Conservation (phyloP, 148 eudicot species). For the Rhododendron molle region DNA sequence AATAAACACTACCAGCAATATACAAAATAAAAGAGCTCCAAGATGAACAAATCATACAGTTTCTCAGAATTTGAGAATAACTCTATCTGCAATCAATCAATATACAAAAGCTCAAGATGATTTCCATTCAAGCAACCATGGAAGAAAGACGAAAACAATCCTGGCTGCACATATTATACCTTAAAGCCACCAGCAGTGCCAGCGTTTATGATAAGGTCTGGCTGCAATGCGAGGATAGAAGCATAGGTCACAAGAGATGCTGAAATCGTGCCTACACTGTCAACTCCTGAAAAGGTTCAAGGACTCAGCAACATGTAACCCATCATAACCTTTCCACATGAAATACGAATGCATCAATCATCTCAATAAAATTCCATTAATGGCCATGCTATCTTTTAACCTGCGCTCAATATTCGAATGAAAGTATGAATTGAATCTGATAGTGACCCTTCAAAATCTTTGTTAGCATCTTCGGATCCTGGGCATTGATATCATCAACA, state of each 20-base stretch:
- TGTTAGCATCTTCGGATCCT: not conserved
- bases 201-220: conserved; percentile 96
- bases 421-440: not conserved
- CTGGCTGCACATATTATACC: conserved; percentile 35
- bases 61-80: not conserved
- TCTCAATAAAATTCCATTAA: not conserved
- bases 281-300: conserved; percentile 60
- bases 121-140: not conserved
- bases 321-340: not conserved
- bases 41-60: not conserved
- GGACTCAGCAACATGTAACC: conserved; percentile 3
- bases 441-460: not conserved
- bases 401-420: not conserved
- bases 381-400: not conserved
- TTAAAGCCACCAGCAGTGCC: conserved; percentile 97
- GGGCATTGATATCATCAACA: not conserved
- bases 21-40: not conserved
- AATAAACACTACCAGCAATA: not conserved
- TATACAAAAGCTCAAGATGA: not conserved
- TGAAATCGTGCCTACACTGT: conserved; percentile 81
- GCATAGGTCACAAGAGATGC: conserved; percentile 93
- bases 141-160: not conserved
- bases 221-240: conserved; percentile 72
- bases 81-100: not conserved
- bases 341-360: not conserved